Evolutionary conservation across 768 basidiomycete genomes (phyloP), one percentile per base, ranked within the genome.

Genomic region (Mycena latifolia): DNA sequence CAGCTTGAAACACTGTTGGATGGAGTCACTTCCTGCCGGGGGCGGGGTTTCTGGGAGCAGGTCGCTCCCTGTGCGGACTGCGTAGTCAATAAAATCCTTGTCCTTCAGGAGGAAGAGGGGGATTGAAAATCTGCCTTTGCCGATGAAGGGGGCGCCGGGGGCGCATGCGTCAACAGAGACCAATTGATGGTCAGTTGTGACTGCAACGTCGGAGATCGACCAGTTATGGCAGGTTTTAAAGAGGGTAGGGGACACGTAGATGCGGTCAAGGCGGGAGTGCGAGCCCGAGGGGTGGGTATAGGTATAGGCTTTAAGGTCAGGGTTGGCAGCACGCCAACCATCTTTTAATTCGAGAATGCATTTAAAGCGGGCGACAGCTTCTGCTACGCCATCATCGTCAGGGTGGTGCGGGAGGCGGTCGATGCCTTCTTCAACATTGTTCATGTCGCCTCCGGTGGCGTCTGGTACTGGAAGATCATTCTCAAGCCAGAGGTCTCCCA

Each of bases 401-500:
- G 1, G 11, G 1, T 33, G n/a, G 31, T 57, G 45, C 2, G 68
- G 68, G 0, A 69, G 50, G 0, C 64, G 20, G 20, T 72, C 71
- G 0, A 70, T 51, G 0, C 46, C 22, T 0, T 67, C 52, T 15
- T 45, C 53, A 0, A 50, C 59, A 1, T 70, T 5, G 37, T 72
- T 72, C 1, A 51, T 31, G 45, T 72, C 69, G 15, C 67, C 70
- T 0, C 39, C 0, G 24, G 70, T 9, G 1, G 52, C 11, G 22
- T 69, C 66, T 1, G 70, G 67, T 2, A 51, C 28, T 1, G 65
- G 65, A 15, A 71, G 39, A 9, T 65, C 53, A 0, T 27, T 1
- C 0, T 2, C 17, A 1, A 39, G 0, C 63, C 68, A 62, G 14
- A 55, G 4, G 0, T 35, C 6, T 2, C 11, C n/a, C 0, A 63